Percentiles rank a stretch among this genome's conserved stretches.
phyloP scores from a whole-genome alignment of 1,284 basidiomycete genomes.

The Leucoagaricus sp. region DNA sequence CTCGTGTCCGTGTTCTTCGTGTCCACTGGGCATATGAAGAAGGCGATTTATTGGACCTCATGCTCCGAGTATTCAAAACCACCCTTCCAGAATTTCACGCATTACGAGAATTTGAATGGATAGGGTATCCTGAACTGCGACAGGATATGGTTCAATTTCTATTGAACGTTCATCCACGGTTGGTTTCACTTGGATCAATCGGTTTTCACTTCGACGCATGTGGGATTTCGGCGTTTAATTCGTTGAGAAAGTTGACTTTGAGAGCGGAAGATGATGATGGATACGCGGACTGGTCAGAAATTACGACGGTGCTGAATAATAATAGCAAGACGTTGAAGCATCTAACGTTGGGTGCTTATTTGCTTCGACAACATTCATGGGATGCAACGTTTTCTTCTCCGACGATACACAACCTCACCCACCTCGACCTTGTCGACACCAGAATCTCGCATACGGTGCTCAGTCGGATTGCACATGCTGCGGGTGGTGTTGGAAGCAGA shows the following conservation, averaged over 20 bases:
- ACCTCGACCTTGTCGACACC: slow-evolving; percentile 67
- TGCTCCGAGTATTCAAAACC: slow-evolving; percentile 55
- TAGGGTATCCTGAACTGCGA: slow-evolving; percentile 66
- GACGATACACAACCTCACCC: slow-evolving; percentile 63
- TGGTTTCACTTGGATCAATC: slow-evolving; percentile 61
- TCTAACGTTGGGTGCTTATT: slow-evolving; percentile 65
- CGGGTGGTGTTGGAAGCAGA: slow-evolving; percentile 29
- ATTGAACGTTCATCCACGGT: slow-evolving; percentile 49
- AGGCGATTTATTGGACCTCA: slow-evolving; percentile 63
- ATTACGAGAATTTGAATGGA: slow-evolving; percentile 67
- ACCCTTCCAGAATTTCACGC: slow-evolving; percentile 61
- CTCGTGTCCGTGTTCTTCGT: slow-evolving; percentile 53
- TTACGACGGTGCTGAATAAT: slow-evolving; percentile 61
- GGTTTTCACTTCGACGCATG: slow-evolving; percentile 71
- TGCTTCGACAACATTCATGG: slow-evolving; percentile 62
- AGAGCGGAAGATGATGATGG: slow-evolving; percentile 71
- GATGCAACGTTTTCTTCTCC: slow-evolving; percentile 61
- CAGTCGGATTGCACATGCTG: slow-evolving; percentile 59
- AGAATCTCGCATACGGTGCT: slow-evolving; percentile 63
- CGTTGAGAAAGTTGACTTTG: slow-evolving; percentile 62
- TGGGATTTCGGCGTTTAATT: slow-evolving; percentile 61
- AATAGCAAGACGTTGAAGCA: slow-evolving; percentile 59
- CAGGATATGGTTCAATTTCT: slow-evolving; percentile 61
- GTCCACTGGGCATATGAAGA: slow-evolving; percentile 70
- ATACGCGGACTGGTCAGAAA: slow-evolving; percentile 65